phyloP scores from a whole-genome alignment of 208 protist genomes.

The Angomonas ambiguus region DNA sequence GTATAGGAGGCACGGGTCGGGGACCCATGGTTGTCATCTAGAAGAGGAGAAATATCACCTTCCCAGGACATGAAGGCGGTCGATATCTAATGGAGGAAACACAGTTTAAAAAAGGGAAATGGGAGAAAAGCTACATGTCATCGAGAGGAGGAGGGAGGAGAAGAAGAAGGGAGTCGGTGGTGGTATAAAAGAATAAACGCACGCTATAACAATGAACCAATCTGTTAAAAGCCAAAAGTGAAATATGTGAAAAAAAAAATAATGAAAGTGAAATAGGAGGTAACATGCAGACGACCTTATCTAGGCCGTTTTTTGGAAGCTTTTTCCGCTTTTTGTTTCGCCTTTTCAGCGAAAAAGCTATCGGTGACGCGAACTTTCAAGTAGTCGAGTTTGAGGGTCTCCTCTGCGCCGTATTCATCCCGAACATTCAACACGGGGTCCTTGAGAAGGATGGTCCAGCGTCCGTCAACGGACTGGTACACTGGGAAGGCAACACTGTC shows the following conservation, averaged over 20 bases:
- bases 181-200: too few relatives aligned
- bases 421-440: conserved; percentile 61
- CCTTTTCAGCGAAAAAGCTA: background rate
- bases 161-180: background rate
- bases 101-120: background rate
- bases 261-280: background rate
- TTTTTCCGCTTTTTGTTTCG: background rate
- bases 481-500: conserved; percentile 57
- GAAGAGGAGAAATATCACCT: conserved; percentile 24
- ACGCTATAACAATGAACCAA: background rate
- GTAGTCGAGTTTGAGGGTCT: conserved; percentile 72
- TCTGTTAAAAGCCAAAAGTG: too few relatives aligned
- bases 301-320: conserved; percentile 11
- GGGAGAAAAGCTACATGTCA: background rate
- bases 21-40: conserved; percentile 9
- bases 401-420: conserved; percentile 46
- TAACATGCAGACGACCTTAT: background rate
- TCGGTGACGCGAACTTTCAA: conserved; percentile 54
- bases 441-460: conserved; percentile 86
- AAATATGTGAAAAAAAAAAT: background rate
- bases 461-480: conserved; percentile 57
- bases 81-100: background rate
- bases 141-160: background rate
- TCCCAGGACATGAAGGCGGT: background rate
- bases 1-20: conserved; percentile 34